Base-by-base conservation (phyloP, 192 early-diverging fungal genomes). In the Backusella westeae region DNA sequence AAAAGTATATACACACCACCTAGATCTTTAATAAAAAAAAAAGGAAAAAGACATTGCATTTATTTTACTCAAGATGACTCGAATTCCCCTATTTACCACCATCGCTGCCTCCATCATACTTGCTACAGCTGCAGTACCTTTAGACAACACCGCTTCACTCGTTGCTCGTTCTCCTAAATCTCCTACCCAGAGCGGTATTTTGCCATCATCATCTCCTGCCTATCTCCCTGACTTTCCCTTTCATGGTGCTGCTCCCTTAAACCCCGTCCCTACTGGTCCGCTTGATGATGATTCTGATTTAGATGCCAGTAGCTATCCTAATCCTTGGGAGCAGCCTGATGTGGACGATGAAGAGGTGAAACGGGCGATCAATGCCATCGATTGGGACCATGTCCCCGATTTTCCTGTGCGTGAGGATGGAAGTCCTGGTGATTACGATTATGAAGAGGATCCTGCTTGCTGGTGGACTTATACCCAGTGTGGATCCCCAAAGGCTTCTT, bases 361-460 rank as follows among this genome's bases (percentile, higher is more conserved):
- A 26, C 26, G 9, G 15, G 74, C 72, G 1, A 81, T 81, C 7
- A 44, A 67, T 10, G 14, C 76, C 1, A 76, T 84, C 36, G 75
- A 84, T 52, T 81, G 79, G 79, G 26, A 41, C 21, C 66, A 81
- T 46, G 77, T 84, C 17, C 77, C 83, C 3, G 75, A 78, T 8
- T 73, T 77, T n/a, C 52, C 76, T 44, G 34, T 72, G 0, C 73
- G 76, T 6, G 66, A 71, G 23, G 73, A 71, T 1, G 77, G 78
- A 12, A 52, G 65, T 0, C 69, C 80, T 7, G 63, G 70, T 9
- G 76, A 73, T 1, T 71, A 78, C 21, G 73, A 75, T 46, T 6
- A 69, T 17, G 17, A 69, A 23, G 23, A 19, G 12, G 78, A 79
- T 68, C 72, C 75, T 17, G 63, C 71, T 12, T 81, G 80, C 19